Percentiles rank a stretch among this genome's conserved stretches.
Conservation (phyloP, 257 asterid genomes). For the Gentiana straminea region DNA sequence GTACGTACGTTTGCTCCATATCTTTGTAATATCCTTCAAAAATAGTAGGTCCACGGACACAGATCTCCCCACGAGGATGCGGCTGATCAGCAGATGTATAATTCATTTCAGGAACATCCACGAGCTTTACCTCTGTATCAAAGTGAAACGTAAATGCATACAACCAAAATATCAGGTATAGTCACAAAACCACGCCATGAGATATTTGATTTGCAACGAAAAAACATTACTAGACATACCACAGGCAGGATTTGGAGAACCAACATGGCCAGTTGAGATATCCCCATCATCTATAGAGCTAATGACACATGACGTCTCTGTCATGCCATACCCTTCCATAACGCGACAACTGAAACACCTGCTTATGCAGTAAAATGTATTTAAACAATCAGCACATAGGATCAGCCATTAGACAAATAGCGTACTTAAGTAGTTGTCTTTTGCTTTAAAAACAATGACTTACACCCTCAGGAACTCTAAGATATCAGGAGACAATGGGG, state of each 20-base stretch:
- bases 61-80: conserved; percentile 96
- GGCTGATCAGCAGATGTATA: conserved; percentile 91
- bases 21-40: conserved; percentile 91
- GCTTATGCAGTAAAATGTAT: conserved; percentile 7
- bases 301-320: conserved; percentile 92
- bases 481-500: conserved; percentile 93
- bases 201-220: too few species aligned
- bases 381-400: not conserved
- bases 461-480: conserved; percentile 94
- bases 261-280: conserved; percentile 72
- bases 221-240: conserved; percentile 35
- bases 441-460: conserved; percentile 21
- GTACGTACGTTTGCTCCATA: conserved; percentile 64
- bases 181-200: too few species aligned
- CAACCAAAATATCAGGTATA: too few species aligned
- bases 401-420: not conserved
- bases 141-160: not conserved
- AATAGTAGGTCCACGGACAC: conserved; percentile 82
- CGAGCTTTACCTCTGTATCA: conserved; percentile 74
- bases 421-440: not conserved
- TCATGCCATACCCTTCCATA: conserved; percentile 95
- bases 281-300: conserved; percentile 72
- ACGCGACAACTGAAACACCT: conserved; percentile 91
- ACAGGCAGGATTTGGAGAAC: conserved; percentile 91
- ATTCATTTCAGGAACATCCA: conserved; percentile 95